Percentiles rank a stretch among this genome's conserved stretches.
Evolutionary conservation across 169 alveolate genomes (phyloP).

Genomic region (Babesia bovis): DNA sequence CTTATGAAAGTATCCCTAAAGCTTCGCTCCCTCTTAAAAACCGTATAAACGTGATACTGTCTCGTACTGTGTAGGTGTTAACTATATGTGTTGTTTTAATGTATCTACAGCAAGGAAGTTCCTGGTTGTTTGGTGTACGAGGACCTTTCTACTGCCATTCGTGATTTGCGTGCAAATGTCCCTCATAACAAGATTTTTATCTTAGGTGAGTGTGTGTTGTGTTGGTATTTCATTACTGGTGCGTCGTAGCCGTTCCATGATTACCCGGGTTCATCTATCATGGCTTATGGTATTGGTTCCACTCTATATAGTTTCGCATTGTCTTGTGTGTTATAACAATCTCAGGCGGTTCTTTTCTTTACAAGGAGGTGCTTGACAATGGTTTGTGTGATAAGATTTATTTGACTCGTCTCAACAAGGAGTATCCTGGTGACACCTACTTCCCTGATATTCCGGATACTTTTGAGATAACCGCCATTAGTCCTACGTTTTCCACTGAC

Average conservation of each 20-base stretch:
- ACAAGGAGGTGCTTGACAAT: slow-evolving; percentile 75
- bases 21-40: slow-evolving; percentile 82
- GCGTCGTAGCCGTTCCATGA: too few relatives aligned
- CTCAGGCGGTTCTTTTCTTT: slow-evolving; percentile 86
- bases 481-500: slow-evolving; percentile 62
- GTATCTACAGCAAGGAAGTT: slow-evolving; percentile 31
- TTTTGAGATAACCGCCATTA: slow-evolving; percentile 59
- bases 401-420: slow-evolving; percentile 83
- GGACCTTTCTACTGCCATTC: slow-evolving; percentile 68
- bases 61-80: slow-evolving; percentile 70
- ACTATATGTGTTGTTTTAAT: background rate
- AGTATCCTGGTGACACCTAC: slow-evolving; percentile 62
- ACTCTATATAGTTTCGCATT: too few relatives aligned
- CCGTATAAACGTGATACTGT: slow-evolving; percentile 86
- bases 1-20: slow-evolving; percentile 92
- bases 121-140: slow-evolving; percentile 64
- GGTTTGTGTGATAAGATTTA: slow-evolving; percentile 74
- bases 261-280: too few relatives aligned
- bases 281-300: too few relatives aligned
- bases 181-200: slow-evolving; percentile 73
- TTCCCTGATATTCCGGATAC: slow-evolving; percentile 65
- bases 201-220: slow-evolving; percentile 56
- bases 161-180: slow-evolving; percentile 34
- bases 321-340: too few relatives aligned
- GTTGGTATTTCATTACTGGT: background rate